Conservation (phyloP, 2,329 filamentous ascomycete genomes). For the Neonectria neomacrospora region DNA sequence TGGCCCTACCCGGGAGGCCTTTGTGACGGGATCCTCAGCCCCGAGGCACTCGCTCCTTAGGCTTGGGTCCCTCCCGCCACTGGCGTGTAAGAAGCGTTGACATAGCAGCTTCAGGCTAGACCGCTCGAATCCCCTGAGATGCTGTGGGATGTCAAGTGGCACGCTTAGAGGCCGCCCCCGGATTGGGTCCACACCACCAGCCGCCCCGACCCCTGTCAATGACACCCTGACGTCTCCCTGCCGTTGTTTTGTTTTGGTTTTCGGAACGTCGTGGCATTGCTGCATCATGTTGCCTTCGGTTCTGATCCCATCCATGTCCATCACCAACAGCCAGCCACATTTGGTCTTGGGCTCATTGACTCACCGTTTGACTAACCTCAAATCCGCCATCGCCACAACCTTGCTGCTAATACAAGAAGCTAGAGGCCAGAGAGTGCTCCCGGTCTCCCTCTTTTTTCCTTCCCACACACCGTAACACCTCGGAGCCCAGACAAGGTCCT, state of each 20-base stretch:
- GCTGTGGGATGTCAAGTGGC: neutral
- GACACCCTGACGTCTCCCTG: neutral
- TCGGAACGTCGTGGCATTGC: too few relatives aligned
- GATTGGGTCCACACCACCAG: neutral
- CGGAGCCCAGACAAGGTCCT: neutral
- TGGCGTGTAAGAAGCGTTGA: neutral
- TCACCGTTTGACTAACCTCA: neutral
- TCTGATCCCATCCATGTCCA: neutral
- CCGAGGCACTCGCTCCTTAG: neutral
- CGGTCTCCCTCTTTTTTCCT: neutral
- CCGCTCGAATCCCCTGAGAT: slow-evolving; percentile 2
- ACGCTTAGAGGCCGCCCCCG: neutral
- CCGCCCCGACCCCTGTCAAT: neutral
- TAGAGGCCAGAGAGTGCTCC: neutral
- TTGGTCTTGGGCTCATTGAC: neutral
- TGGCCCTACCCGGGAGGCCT: neutral
- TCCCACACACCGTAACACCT: neutral
- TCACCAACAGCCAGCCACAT: neutral
- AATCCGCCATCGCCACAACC: neutral
- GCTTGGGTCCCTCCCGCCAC: neutral
- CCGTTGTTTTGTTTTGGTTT: neutral
- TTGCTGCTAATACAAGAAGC: neutral
- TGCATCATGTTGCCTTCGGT: neutral
- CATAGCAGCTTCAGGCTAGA: neutral
- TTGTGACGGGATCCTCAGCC: neutral